Base-by-base conservation (phyloP, 176 grass and related monocot genomes). In the Carex cristatella region DNA sequence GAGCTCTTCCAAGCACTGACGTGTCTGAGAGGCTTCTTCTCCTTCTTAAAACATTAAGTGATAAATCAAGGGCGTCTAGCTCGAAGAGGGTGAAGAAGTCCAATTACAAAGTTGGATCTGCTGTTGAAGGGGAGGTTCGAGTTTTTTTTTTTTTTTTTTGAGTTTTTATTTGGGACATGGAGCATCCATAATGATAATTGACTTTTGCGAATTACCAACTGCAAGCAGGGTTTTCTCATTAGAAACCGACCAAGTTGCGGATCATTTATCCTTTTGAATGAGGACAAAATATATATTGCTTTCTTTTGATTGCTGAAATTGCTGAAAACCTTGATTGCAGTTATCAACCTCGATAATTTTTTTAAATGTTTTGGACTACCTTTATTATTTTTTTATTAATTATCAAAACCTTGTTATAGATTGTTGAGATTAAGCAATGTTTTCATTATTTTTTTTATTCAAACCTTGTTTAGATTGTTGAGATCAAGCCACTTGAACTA, bases 401-500 rank as follows among this genome's bases (percentile, higher is more conserved):
- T 56, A 79, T 77, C 79, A 9, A 53, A n/a, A 82, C 46, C 84
- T 87, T 35, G 35, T 58, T 70, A 69, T 67, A 53, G 44, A 74
- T 8, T 18, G 53, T 92, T 49, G 86, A 93, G 68, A 98, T 95
- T 70, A 95, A 98, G 70, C 93, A 51, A 10, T 51, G 48, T 51
- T 10, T 51, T 51, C 10, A 2, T 51, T 51, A 51, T 51, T 10
- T 87, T 40, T 77, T 80, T 79, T 69, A 80, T 66, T 70, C 7
- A 7, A 85, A 38, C 59, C 86, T 87, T 46, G 48, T 57, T 23
- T 73, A 97, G 92, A 84, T 97, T 92, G 76, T 92, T 49, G 88
- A 93, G 68, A 98, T 95, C 77, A 98, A 98, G 65, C 91, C 91
- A 73, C 89, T 98, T 54, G 93, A 95, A 70, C 61, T 98, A 75